These are phyloP conservation scores for Falciphora oryzae DNA, from an alignment of 2,329 filamentous ascomycete species.

Conservation along the genomic window DNA sequence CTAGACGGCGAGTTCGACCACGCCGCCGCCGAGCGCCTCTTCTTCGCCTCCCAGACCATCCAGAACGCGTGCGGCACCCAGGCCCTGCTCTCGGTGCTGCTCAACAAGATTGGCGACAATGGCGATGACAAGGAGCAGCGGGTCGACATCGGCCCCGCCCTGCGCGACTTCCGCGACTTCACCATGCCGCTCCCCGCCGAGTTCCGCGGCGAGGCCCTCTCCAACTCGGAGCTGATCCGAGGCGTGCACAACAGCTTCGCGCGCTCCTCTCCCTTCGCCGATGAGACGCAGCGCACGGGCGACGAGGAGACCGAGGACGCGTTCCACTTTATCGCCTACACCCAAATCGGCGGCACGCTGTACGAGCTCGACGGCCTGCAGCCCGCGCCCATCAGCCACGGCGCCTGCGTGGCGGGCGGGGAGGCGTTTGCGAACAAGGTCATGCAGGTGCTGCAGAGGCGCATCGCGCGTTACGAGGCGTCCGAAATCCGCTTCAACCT, in stretches of 20 bases:
- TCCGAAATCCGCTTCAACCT: slow-evolving; percentile 94
- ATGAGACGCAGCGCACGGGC: slow-evolving; percentile 73
- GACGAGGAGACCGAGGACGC: slow-evolving; percentile 77
- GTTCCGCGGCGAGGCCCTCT: slow-evolving; percentile 54
- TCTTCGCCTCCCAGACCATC: slow-evolving; percentile 96
- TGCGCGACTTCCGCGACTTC: slow-evolving; percentile 81
- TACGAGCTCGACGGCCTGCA: slow-evolving; percentile 97
- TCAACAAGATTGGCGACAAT: slow-evolving; percentile 62
- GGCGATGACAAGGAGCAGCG: slow-evolving; percentile 26
- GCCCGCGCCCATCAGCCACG: slow-evolving; percentile 86
- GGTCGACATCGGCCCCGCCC: slow-evolving; percentile 65
- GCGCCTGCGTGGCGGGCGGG: slow-evolving; percentile 48
- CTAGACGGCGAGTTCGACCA: slow-evolving; percentile 79
- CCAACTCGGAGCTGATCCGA: slow-evolving; percentile 62
- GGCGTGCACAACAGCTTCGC: slow-evolving; percentile 89
- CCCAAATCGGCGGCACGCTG: slow-evolving; percentile 67
- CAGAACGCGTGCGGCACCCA: slow-evolving; percentile 98
- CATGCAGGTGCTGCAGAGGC: slow-evolving; percentile 77
- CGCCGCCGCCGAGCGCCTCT: slow-evolving; percentile 67
- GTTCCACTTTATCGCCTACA: slow-evolving; percentile 98
- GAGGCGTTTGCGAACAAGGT: slow-evolving; percentile 73
- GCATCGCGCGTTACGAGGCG: slow-evolving; percentile 77
- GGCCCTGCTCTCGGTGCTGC: slow-evolving; percentile 81
- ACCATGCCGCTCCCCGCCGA: slow-evolving; percentile 77
- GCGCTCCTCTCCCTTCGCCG: slow-evolving; percentile 80